Conservation (phyloP, 805 yeast species). For the Candida wancherniae region DNA sequence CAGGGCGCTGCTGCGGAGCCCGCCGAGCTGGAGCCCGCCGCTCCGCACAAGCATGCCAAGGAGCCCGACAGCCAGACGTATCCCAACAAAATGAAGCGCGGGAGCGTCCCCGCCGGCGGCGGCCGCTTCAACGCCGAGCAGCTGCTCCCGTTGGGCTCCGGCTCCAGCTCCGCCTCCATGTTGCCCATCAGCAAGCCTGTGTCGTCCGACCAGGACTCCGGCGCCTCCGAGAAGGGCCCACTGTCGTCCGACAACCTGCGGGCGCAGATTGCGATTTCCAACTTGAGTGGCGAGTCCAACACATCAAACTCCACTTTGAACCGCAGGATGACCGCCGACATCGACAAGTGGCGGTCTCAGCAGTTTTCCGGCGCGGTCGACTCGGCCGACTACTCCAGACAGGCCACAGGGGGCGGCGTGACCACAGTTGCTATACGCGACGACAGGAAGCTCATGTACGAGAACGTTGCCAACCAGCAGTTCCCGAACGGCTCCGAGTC, state of each 20-base stretch:
- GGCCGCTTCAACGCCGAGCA: constrained; percentile 10
- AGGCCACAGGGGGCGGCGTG: too few relatives aligned
- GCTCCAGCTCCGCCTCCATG: constrained; percentile 5
- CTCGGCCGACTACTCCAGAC: too few relatives aligned
- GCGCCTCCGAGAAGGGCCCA: too few relatives aligned
- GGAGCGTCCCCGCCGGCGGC: constrained; percentile 2
- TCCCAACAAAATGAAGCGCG: constrained; percentile 1
- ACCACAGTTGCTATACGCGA: neutral
- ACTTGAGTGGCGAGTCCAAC: constrained; percentile 5
- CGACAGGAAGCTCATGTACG: neutral
- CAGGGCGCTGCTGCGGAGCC: constrained; percentile 5
- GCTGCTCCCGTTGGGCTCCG: constrained; percentile 14
- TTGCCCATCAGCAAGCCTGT: constrained; percentile 5
- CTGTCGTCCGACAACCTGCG: too few relatives aligned
- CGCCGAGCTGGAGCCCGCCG: constrained; percentile 1
- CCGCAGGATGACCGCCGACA: constrained; percentile 7
- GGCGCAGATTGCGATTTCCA: too few relatives aligned
- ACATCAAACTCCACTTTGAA: constrained; percentile 1
- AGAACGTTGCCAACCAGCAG: too few relatives aligned
- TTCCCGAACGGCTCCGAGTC: too few relatives aligned
- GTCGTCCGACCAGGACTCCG: constrained; percentile 4
- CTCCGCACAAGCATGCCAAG: neutral
- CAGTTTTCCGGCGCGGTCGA: too few relatives aligned
- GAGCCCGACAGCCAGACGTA: neutral
- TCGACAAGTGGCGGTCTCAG: constrained; percentile 10